Percentiles rank a stretch among this genome's conserved stretches.
Evolutionary conservation across 129 eudicot species (phyloP).

Genomic region (Chrysanthemum makinoi): DNA sequence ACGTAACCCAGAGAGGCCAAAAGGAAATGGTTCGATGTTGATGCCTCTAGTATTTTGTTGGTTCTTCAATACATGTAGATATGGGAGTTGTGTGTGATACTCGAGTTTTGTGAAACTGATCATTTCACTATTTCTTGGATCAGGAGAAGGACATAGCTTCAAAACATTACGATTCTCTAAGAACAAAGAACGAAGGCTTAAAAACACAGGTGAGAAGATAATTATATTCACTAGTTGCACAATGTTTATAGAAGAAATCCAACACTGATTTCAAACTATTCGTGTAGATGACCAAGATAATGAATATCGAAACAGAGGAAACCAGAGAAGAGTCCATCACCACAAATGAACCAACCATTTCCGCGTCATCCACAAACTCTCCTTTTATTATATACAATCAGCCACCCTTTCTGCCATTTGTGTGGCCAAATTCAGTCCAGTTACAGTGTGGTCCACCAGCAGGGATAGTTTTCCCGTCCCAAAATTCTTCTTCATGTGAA

Average conservation of each 20-base stretch:
- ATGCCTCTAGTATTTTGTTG: too few species aligned
- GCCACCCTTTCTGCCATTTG: conserved; percentile 40
- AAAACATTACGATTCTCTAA: conserved; percentile 40
- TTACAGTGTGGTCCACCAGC: conserved; percentile 30
- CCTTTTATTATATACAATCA: conserved; percentile 34
- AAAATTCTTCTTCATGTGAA: conserved; percentile 26
- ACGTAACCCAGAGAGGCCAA: too few species aligned
- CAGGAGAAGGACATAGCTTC: conserved; percentile 60
- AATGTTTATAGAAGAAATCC: too few species aligned
- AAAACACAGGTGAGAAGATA: conserved; percentile 49
- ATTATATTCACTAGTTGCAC: background rate
- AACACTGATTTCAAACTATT: background rate
- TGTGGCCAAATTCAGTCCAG: conserved; percentile 42
- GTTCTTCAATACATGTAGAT: too few species aligned
- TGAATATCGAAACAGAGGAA: conserved; percentile 30
- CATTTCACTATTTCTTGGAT: background rate
- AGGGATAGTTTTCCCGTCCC: conserved; percentile 29
- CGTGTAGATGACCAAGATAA: conserved; percentile 36
- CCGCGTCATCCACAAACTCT: conserved; percentile 32
- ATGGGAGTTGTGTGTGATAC: too few species aligned
- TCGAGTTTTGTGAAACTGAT: background rate
- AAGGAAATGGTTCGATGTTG: too few species aligned
- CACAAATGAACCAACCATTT: conserved; percentile 31
- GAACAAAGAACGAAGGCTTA: conserved; percentile 48
- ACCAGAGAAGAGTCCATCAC: conserved; percentile 24